Percentiles rank a stretch among this genome's conserved stretches.
Conservation (phyloP, 2,329 filamentous ascomycete genomes). For the Raffaelea ambrosiae region DNA sequence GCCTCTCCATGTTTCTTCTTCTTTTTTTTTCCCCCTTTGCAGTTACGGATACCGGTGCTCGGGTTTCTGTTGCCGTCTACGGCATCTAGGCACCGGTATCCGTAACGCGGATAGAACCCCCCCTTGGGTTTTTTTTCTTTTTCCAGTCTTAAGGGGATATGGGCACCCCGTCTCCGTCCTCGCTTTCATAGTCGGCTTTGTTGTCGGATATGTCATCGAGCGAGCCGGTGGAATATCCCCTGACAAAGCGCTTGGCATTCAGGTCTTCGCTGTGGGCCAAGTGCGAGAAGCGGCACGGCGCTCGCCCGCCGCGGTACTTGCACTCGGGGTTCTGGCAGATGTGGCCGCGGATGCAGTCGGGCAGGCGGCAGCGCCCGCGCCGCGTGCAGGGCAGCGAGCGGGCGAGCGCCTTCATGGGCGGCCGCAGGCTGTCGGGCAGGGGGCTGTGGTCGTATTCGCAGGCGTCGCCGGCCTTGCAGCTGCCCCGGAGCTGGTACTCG, state of each 20-base stretch:
- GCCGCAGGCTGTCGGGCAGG: slow-evolving; percentile 17
- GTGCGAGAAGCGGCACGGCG: slow-evolving; percentile 18
- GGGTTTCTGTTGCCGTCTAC: no score
- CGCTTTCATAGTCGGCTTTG: no score
- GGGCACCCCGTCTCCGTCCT: no score
- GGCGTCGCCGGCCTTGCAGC: slow-evolving; percentile 14
- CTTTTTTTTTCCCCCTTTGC: no score
- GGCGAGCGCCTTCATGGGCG: slow-evolving; percentile 18
- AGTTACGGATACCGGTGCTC: no score
- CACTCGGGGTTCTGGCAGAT: slow-evolving; percentile 23
- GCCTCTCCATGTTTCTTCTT: no score
- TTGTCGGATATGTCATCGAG: no score
- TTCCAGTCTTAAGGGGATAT: no score
- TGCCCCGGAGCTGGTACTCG: slow-evolving; percentile 17
- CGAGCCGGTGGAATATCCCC: no score
- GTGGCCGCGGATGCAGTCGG: slow-evolving; percentile 20
- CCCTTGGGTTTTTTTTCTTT: no score
- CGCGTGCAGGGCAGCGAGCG: slow-evolving; percentile 20
- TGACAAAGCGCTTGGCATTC: not conserved
- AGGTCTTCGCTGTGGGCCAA: slow-evolving; percentile 15
- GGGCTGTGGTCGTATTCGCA: slow-evolving; percentile 22
- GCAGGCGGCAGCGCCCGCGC: slow-evolving; percentile 18
- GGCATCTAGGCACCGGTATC: no score
- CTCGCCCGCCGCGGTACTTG: slow-evolving; percentile 21
- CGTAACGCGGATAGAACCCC: no score